Conservation (phyloP, 2,329 filamentous ascomycete species). For the Hypoxylon sp. region DNA sequence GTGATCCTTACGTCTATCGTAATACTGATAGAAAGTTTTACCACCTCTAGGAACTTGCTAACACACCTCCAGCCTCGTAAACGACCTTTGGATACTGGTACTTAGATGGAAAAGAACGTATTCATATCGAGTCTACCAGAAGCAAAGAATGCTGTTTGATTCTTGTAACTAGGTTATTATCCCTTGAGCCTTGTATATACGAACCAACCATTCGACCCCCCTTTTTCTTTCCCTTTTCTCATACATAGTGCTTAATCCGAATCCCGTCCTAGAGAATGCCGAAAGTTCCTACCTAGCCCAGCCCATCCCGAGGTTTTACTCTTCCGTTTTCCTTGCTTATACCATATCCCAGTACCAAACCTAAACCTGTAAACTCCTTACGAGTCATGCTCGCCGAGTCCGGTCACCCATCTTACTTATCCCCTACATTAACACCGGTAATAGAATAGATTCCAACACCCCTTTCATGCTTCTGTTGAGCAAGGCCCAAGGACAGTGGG, state of each 20-base stretch:
- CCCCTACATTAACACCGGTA: background rate
- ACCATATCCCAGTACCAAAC: background rate
- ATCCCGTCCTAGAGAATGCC: background rate
- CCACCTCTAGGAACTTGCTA: background rate
- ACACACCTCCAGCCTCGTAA: constrained; percentile 22
- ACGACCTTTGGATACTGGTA: background rate
- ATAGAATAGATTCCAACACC: background rate
- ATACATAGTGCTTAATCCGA: background rate
- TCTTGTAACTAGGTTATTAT: constrained; percentile 30
- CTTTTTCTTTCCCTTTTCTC: background rate
- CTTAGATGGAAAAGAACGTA: background rate
- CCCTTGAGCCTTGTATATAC: constrained; percentile 35
- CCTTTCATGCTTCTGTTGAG: background rate
- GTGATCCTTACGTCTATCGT: background rate
- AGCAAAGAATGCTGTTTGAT: background rate
- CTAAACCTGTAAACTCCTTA: background rate
- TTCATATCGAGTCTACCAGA: background rate
- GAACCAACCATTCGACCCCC: constrained; percentile 9
- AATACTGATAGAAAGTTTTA: background rate
- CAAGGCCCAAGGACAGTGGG: constrained; percentile 47
- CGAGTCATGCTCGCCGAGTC: background rate
- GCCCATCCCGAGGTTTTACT: background rate
- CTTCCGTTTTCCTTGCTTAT: background rate
- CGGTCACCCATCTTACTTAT: background rate
- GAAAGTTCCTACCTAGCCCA: background rate